These are phyloP conservation scores for Murraya koenigii DNA, from an alignment of 345 rosid species.

Conservation along the genomic window DNA sequence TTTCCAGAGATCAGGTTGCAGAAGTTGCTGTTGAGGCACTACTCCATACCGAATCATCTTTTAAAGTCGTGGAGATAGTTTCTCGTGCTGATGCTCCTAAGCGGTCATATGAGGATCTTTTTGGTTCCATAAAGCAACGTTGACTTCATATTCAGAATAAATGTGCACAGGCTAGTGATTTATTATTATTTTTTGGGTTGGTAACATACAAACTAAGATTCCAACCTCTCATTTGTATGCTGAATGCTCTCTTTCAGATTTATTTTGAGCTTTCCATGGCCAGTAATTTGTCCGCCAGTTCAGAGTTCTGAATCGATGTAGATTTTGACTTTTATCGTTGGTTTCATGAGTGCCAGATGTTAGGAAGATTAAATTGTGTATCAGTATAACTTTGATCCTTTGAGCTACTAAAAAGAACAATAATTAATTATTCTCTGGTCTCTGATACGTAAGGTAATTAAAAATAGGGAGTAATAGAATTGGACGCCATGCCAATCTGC, in stretches of 20 bases:
- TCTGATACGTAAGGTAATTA: neutral
- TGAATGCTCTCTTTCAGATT: neutral
- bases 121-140: conserved; percentile 54
- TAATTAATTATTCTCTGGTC: too few species aligned
- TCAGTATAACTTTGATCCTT: neutral
- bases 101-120: conserved; percentile 60
- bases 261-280: neutral
- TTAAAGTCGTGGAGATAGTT: conserved; percentile 78
- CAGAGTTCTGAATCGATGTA: neutral
- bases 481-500: neutral
- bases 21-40: conserved; percentile 85
- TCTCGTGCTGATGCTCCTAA: conserved; percentile 68
- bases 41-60: conserved; percentile 55
- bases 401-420: neutral
- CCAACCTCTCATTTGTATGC: neutral
- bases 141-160: conserved; percentile 12
- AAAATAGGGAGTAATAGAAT: neutral
- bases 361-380: neutral
- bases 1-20: conserved; percentile 83
- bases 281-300: neutral
- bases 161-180: neutral
- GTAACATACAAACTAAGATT: neutral
- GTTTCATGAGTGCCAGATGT: neutral
- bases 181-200: neutral
- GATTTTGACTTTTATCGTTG: neutral